Evolutionary conservation across 2,329 filamentous ascomycete species (phyloP).

Genomic region (Fusarium begoniae): DNA sequence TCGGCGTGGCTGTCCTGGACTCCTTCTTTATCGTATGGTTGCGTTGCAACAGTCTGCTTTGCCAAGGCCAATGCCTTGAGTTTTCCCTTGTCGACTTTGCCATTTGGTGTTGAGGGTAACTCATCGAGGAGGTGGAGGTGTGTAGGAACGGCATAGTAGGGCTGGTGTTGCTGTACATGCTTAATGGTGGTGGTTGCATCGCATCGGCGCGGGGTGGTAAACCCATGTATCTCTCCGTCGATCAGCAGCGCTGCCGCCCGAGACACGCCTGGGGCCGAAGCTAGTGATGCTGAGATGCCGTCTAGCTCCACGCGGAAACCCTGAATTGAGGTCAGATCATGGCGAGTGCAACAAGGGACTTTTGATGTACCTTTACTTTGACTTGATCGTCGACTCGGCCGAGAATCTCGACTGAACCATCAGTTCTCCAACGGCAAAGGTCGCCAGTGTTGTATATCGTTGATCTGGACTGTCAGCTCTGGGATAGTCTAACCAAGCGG

Average conservation of each 20-base stretch:
- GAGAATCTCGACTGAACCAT: constrained; percentile 64
- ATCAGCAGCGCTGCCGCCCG: constrained; percentile 60
- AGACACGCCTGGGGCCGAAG: constrained; percentile 55
- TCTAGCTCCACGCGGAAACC: constrained; percentile 70
- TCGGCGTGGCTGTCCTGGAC: constrained; percentile 31
- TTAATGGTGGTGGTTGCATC: constrained; percentile 50
- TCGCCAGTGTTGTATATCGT: constrained; percentile 70
- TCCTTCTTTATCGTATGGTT: constrained; percentile 7
- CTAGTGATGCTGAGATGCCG: constrained; percentile 62
- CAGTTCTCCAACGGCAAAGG: constrained; percentile 61
- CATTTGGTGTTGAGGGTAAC: constrained; percentile 63
- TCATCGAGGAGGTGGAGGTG: constrained; percentile 53
- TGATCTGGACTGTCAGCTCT: constrained; percentile 13
- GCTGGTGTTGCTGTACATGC: constrained; percentile 55
- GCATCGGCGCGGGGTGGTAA: constrained; percentile 53
- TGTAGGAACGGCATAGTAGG: constrained; percentile 65
- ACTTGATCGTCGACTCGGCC: constrained; percentile 70
- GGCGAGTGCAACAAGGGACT: background rate
- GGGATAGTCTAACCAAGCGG: too few relatives aligned
- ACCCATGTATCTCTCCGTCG: constrained; percentile 59
- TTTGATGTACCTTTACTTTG: constrained; percentile 61
- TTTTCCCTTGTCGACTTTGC: constrained; percentile 63
- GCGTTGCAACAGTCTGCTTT: background rate
- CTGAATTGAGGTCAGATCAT: constrained; percentile 36
- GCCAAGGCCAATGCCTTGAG: constrained; percentile 49